A percentile compares a stretch with the other conserved stretches of the same genome.
These are phyloP conservation scores for Calonectria fujianensis DNA, from an alignment of 2,329 filamentous ascomycete genomes.

Conservation along the genomic window DNA sequence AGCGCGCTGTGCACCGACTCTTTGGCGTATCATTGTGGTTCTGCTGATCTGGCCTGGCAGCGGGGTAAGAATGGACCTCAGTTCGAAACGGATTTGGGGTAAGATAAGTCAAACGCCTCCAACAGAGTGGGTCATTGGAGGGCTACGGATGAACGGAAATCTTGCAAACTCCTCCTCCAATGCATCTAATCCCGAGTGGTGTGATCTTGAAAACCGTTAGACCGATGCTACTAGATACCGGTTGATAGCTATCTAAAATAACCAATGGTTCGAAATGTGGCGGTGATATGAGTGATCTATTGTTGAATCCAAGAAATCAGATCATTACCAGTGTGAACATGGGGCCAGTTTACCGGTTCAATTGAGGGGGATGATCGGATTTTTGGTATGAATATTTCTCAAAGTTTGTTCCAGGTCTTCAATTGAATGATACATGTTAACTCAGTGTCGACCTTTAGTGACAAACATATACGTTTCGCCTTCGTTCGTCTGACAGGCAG, in stretches of 20 bases:
- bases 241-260: neutral
- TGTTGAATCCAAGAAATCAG: neutral
- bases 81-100: neutral
- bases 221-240: neutral
- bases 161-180: no score
- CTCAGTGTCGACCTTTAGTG: neutral
- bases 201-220: neutral
- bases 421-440: neutral
- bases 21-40: slow-evolving; percentile 11
- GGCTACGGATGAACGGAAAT: neutral
- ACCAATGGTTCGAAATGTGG: neutral
- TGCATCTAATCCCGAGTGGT: neutral
- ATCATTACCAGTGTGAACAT: no score
- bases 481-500: neutral
- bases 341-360: neutral
- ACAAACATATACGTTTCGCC: neutral
- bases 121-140: slow-evolving; percentile 12
- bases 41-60: neutral
- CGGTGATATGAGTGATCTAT: neutral
- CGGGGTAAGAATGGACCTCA: neutral
- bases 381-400: neutral
- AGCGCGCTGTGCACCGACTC: slow-evolving; percentile 20
- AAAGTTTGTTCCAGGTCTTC: no score
- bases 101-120: slow-evolving; percentile 8
- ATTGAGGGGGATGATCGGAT: fast-evolving